phyloP scores from a whole-genome alignment of 345 rosid species.

The Trapa bicornis region DNA sequence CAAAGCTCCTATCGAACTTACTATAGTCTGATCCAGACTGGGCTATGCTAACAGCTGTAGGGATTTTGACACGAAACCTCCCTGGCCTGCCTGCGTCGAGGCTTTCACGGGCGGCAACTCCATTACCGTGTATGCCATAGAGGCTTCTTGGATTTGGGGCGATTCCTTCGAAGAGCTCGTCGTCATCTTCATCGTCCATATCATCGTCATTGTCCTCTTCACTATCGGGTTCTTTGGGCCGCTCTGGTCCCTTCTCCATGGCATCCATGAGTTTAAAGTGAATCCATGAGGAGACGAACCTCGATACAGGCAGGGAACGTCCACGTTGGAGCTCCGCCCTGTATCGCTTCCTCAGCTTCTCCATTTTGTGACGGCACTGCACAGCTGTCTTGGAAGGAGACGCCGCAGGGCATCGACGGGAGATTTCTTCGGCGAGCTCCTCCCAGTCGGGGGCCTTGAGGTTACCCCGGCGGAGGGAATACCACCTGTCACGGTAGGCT shows the following conservation, averaged over 20 bases:
- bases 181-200: constrained; percentile 20
- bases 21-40: constrained; percentile 43
- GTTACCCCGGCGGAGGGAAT: constrained; percentile 74
- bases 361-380: constrained; percentile 99
- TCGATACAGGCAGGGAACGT: constrained; percentile 65
- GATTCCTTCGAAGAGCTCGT: constrained; percentile 25
- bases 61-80: constrained; percentile 59
- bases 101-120: constrained; percentile 35
- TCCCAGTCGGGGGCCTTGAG: constrained; percentile 95
- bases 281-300: constrained; percentile 78
- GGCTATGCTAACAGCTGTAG: constrained; percentile 71
- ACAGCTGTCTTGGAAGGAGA: constrained; percentile 64
- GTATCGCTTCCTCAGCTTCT: constrained; percentile 84
- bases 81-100: constrained; percentile 21
- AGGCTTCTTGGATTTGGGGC: constrained; percentile 31
- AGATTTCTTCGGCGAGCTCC: constrained; percentile 70
- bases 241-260: constrained; percentile 61
- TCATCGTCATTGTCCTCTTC: constrained; percentile 36
- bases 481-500: constrained; percentile 81
- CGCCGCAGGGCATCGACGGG: constrained; percentile 44
- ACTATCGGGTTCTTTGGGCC: constrained; percentile 11
- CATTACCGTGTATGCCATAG: constrained; percentile 47
- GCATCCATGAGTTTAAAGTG: constrained; percentile 78
- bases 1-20: constrained; percentile 37
- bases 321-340: constrained; percentile 85